Conservation (phyloP, 306 rosid species). For the Vicia villosa region DNA sequence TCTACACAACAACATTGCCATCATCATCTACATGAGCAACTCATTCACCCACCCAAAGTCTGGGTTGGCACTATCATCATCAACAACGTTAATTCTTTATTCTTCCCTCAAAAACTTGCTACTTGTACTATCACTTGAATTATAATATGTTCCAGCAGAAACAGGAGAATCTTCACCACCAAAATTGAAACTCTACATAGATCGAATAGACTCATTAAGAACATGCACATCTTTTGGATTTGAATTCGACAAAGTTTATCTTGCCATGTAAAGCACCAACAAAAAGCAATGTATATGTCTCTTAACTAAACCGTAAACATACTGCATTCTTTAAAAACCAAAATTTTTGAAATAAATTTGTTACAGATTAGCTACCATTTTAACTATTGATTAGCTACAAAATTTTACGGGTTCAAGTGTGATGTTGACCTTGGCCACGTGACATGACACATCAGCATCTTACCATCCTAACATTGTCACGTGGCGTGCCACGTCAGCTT, state of each 20-base stretch:
- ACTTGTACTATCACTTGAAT: not conserved
- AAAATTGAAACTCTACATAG: conserved; percentile 64
- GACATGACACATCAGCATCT: too few species aligned
- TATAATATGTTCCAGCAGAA: conserved; percentile 26
- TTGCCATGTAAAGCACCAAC: too few species aligned
- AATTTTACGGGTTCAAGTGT: too few species aligned
- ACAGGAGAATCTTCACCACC: conserved; percentile 43
- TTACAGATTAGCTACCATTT: too few species aligned
- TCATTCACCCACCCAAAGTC: conserved; percentile 97
- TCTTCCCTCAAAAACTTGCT: conserved; percentile 7
- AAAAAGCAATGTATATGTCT: too few species aligned
- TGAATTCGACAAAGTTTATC: conserved; percentile 48
- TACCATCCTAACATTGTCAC: too few species aligned
- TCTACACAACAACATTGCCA: not conserved
- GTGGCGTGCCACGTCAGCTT: too few species aligned
- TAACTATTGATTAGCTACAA: too few species aligned
- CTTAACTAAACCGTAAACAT: too few species aligned
- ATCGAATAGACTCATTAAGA: conserved; percentile 56
- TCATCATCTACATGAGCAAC: conserved; percentile 61
- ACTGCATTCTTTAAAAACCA: too few species aligned
- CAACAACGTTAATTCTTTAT: conserved; percentile 13
- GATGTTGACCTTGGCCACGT: too few species aligned
- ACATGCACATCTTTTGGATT: conserved; percentile 30
- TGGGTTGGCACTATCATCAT: conserved; percentile 42
- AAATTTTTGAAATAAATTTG: too few species aligned